Percentiles rank a stretch among this genome's conserved stretches.
phyloP scores from a whole-genome alignment of 2,329 filamentous ascomycete species.

The Ceratocystis ficicola region DNA sequence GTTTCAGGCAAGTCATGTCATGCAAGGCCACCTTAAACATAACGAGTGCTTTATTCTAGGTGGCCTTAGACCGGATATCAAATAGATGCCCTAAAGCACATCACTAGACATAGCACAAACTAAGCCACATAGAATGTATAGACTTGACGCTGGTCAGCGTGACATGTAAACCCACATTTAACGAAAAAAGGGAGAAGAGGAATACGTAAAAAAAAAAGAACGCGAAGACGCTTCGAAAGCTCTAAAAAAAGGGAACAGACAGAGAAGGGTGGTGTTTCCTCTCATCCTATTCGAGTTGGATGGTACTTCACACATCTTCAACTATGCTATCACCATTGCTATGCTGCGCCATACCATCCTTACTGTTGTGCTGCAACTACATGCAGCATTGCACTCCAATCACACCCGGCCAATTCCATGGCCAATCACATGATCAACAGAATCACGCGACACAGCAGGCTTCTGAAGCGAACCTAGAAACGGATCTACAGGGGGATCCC shows the following conservation, averaged over 20 bases:
- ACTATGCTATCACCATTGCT: no score
- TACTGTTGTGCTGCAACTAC: no score
- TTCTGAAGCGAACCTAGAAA: constrained; percentile 7
- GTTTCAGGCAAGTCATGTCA: no score
- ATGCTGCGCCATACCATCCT: not conserved
- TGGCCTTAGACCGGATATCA: no score
- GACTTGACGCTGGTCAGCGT: no score
- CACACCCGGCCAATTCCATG: constrained; percentile 14
- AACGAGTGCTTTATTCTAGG: no score
- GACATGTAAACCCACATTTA: not conserved
- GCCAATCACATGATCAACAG: constrained; percentile 11
- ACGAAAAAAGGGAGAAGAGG: not conserved
- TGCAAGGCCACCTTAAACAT: no score
- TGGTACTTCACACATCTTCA: not conserved
- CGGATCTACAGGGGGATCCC: constrained; percentile 27
- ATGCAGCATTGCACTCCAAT: not conserved
- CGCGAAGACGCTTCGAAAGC: not conserved
- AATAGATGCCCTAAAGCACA: no score
- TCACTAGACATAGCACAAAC: no score
- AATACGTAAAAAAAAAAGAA: constrained; percentile 5
- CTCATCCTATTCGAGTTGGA: no score
- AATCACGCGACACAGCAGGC: not conserved
- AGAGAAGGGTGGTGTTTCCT: not conserved
- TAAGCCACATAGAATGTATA: no score
- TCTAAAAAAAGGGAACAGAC: not conserved